Evolutionary conservation across 1,284 basidiomycete species (phyloP).

Genomic region (Cutaneotrichosporon mucoides): DNA sequence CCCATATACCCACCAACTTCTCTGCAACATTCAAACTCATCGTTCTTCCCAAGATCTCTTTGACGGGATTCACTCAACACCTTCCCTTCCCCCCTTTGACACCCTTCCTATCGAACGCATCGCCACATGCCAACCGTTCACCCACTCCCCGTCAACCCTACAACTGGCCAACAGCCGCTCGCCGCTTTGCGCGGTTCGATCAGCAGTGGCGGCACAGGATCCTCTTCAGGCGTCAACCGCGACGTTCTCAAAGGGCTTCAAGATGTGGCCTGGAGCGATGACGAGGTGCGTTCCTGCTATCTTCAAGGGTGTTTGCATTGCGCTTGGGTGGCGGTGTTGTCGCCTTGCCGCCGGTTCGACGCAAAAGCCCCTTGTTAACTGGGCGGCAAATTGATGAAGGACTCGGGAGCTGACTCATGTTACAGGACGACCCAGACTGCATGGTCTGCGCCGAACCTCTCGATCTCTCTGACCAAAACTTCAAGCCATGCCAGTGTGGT

Average conservation of each 20-base stretch:
- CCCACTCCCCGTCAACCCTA: slow-evolving; percentile 45
- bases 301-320: not conserved
- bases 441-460: slow-evolving; percentile 98
- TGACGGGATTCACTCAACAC: not conserved
- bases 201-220: slow-evolving; percentile 20
- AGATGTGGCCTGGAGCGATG: slow-evolving; percentile 98
- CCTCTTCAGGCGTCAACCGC: slow-evolving; percentile 38
- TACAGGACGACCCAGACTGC: slow-evolving; percentile 93
- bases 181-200: slow-evolving; percentile 21
- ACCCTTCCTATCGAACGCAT: not conserved
- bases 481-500: slow-evolving; percentile 98
- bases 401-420: slow-evolving; percentile 2
- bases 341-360: not conserved
- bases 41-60: not conserved
- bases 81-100: slow-evolving; percentile 1
- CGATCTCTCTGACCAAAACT: slow-evolving; percentile 98
- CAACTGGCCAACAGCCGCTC: slow-evolving; percentile 42
- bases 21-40: not conserved
- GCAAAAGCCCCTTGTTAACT: not conserved
- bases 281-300: slow-evolving; percentile 57
- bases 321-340: not conserved
- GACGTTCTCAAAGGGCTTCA: slow-evolving; percentile 62
- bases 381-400: slow-evolving; percentile 2
- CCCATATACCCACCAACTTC: not conserved
- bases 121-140: slow-evolving; percentile 30